Evolutionary conservation across 2,329 filamentous ascomycete species (phyloP).

Genomic region (Fusarium sp.): DNA sequence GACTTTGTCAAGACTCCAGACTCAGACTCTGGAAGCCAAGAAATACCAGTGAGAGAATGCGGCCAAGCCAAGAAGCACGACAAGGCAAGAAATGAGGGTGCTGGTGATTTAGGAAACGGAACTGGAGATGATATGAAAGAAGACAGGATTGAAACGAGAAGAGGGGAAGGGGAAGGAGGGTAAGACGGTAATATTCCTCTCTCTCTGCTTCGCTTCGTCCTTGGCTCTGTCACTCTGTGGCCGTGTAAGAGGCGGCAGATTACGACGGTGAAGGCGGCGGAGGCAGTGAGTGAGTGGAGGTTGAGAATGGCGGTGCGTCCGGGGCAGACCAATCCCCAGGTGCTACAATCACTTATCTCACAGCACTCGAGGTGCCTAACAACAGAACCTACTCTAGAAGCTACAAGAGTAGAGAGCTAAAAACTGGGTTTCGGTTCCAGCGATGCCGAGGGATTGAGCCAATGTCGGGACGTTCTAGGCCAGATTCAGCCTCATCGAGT

Average conservation of each 20-base stretch:
- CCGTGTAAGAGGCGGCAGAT: constrained; percentile 47
- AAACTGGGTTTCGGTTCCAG: constrained; percentile 41
- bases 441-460: constrained; percentile 28
- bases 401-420: constrained; percentile 4
- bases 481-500: constrained; percentile 49
- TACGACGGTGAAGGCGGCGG: constrained; percentile 49
- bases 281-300: constrained; percentile 38
- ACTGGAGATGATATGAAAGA: constrained; percentile 15
- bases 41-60: neutral
- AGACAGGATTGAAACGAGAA: neutral
- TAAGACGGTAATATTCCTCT: constrained; percentile 24
- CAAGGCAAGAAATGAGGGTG: constrained; percentile 12
- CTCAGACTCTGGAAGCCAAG: constrained; percentile 16
- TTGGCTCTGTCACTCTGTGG: constrained; percentile 24
- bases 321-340: constrained; percentile 10
- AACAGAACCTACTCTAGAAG: too few relatives aligned
- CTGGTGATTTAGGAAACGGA: neutral
- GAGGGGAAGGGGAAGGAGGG: constrained; percentile 13
- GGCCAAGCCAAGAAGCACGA: constrained; percentile 15
- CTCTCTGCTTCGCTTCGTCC: neutral
- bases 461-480: constrained; percentile 46
- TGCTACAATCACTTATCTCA: constrained; percentile 21
- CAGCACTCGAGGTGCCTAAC: constrained; percentile 13
- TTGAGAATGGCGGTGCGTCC: constrained; percentile 41
- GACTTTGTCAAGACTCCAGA: neutral